Conservation (phyloP, 345 rosid species). For the Aegle marmelos region DNA sequence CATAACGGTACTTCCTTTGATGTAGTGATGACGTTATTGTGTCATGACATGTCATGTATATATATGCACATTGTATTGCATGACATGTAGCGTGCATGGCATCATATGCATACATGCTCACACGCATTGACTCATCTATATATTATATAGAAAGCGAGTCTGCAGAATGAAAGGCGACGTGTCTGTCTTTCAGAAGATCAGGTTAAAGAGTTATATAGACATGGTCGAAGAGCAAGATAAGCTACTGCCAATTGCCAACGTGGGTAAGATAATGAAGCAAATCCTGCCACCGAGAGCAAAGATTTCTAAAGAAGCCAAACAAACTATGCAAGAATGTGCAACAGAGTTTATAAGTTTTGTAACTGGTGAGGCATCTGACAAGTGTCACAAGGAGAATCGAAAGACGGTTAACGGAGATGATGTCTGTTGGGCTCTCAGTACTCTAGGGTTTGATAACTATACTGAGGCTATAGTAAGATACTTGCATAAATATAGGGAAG, state of each 20-base stretch:
- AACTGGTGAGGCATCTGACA: constrained; percentile 81
- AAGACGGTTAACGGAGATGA: constrained; percentile 84
- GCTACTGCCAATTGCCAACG: constrained; percentile 75
- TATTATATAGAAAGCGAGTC: constrained; percentile 15
- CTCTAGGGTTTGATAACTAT: constrained; percentile 73
- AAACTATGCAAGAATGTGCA: constrained; percentile 79
- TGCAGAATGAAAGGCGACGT: constrained; percentile 26
- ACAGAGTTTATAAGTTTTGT: constrained; percentile 84
- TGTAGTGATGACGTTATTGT: not conserved
- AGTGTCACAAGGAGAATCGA: constrained; percentile 84
- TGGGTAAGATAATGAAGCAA: constrained; percentile 76
- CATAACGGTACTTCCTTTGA: not conserved
- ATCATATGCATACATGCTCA: not conserved
- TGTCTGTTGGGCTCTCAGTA: constrained; percentile 75
- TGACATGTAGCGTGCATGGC: not conserved
- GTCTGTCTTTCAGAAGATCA: constrained; percentile 11
- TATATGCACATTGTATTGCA: not conserved
- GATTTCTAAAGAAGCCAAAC: constrained; percentile 83
- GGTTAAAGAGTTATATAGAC: constrained; percentile 6
- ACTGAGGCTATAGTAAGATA: constrained; percentile 64
- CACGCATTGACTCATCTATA: not conserved
- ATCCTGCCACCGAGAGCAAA: constrained; percentile 69
- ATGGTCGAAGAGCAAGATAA: constrained; percentile 63
- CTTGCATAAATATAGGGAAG: constrained; percentile 58
- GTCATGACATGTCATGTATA: not conserved